Percentiles rank a stretch among this genome's conserved stretches.
Conservation (phyloP, 1,284 basidiomycete species). For the Singerocomus rubriflavus region DNA sequence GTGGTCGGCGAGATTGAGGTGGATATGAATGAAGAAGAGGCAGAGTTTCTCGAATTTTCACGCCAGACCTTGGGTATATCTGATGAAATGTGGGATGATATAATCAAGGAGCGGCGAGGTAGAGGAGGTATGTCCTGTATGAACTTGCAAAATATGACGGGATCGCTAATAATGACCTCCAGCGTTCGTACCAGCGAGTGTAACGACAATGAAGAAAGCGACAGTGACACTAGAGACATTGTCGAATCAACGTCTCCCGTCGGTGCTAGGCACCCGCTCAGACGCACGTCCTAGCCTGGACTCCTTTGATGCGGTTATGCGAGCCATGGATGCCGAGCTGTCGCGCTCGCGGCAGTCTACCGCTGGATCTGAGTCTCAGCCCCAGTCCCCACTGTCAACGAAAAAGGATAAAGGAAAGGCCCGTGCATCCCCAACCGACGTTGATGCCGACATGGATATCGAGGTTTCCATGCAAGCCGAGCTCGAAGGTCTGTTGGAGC, state of each 20-base stretch:
- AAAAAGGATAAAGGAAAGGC: slow-evolving; percentile 34
- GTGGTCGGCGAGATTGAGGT: slow-evolving; percentile 80
- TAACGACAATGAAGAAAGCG: slow-evolving; percentile 13
- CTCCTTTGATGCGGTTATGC: slow-evolving; percentile 93
- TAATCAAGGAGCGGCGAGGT: slow-evolving; percentile 68
- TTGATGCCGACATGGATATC: slow-evolving; percentile 59
- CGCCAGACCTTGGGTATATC: slow-evolving; percentile 84
- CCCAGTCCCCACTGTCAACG: slow-evolving; percentile 9
- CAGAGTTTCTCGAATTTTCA: slow-evolving; percentile 91
- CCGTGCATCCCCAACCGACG: slow-evolving; percentile 17
- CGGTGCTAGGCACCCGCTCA: slow-evolving; percentile 37
- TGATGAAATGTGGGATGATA: slow-evolving; percentile 80
- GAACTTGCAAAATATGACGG: not conserved
- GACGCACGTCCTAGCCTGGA: slow-evolving; percentile 69
- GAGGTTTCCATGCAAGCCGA: slow-evolving; percentile 86
- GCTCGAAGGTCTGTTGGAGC: slow-evolving; percentile 63
- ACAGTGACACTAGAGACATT: slow-evolving; percentile 1
- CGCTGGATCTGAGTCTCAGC: slow-evolving; percentile 12
- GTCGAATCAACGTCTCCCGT: slow-evolving; percentile 9
- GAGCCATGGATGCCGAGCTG: slow-evolving; percentile 87
- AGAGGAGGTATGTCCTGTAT: slow-evolving; percentile 63
- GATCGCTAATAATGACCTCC: slow-evolving; percentile 10
- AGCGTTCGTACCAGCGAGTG: slow-evolving; percentile 69
- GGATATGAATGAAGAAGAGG: slow-evolving; percentile 86
- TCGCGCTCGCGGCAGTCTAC: slow-evolving; percentile 39